Base-by-base conservation (phyloP, 139 green algal genomes). In the Gonium pectorale region DNA sequence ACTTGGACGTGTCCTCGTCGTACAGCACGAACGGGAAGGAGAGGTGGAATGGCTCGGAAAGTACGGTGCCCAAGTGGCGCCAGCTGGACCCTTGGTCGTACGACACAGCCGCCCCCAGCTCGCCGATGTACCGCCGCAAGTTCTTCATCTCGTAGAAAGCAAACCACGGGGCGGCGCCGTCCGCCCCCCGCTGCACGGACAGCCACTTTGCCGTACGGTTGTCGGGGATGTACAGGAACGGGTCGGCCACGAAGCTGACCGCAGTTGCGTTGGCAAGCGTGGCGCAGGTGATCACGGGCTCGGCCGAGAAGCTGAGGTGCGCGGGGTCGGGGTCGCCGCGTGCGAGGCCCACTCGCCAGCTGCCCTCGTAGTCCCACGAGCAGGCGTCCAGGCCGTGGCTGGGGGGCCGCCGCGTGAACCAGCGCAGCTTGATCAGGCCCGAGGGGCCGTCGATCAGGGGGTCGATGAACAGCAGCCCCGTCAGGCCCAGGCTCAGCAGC, bases 101-200 rank as follows among this genome's bases (percentile, higher is more conserved):
- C 22, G 79, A 85, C 64, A 77, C 64, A 3, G 79, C 63, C 2
- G 64, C 46, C 31, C 79, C 79, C 3, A 85, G 13, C 64, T 78
- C 79, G 17, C 79, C 79, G 9, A 67, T 56, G 64, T 78, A 85
- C 4, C 64, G 79, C 24, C n/a, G 1, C 3, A 85, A 35, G 46
- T 85, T 77, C 63, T 85, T 85, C 79, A 85, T 85, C 35, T 85
- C 79, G 35, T 68, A 85, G 46, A 85, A 85, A 5, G 79, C 79
- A 11, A 64, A 85, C 79, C 79, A 85, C 0, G 79, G 31, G 6
- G 1, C 49, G 0, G 41, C 11, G 11, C 5, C 9, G 31, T 0
- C 21, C 15, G 63, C 9, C n/a, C 13, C 11, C 63, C 63, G 63
- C 11, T 44, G 63, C 15, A n/a, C 33, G 15, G 9, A n/a, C n/a